phyloP scores from a whole-genome alignment of 495 filamentous ascomycete species.

The Penicillium malachiteum region DNA sequence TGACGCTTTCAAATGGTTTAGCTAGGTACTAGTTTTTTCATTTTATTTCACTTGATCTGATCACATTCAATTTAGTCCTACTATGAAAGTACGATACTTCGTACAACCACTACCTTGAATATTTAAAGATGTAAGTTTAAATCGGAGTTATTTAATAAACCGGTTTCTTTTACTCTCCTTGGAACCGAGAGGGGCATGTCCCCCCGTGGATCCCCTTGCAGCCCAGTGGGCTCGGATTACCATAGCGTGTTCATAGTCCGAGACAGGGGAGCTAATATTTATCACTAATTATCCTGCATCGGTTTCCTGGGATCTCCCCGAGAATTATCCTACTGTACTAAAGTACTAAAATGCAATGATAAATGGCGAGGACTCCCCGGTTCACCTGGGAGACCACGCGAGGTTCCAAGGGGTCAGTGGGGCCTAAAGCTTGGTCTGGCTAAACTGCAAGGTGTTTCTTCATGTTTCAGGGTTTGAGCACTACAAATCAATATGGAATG shows the following conservation, averaged over 20 bases:
- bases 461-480: not conserved
- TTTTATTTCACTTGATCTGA: not conserved
- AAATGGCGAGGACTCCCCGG: not conserved
- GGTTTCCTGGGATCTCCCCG: not conserved
- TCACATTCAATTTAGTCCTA: not conserved
- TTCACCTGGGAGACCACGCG: not conserved
- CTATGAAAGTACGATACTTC: too few species aligned
- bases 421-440: not conserved
- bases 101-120: too few species aligned
- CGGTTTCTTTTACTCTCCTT: too few species aligned
- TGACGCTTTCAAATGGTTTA: not conserved
- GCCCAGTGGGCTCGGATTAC: conserved; percentile 3
- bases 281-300: not conserved
- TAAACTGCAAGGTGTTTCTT: not conserved
- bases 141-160: too few species aligned
- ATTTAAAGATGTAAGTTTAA: too few species aligned
- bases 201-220: conserved; percentile 12
- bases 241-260: conserved; percentile 7
- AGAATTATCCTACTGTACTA: too few species aligned
- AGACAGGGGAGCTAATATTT: conserved; percentile 9
- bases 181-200: conserved; percentile 3
- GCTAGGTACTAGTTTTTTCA: too few species aligned
- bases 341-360: not conserved
- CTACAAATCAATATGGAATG: too few species aligned
- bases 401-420: not conserved